These are phyloP conservation scores for Psilocybe cyanescens DNA, from an alignment of 768 basidiomycete genomes.

Conservation along the genomic window DNA sequence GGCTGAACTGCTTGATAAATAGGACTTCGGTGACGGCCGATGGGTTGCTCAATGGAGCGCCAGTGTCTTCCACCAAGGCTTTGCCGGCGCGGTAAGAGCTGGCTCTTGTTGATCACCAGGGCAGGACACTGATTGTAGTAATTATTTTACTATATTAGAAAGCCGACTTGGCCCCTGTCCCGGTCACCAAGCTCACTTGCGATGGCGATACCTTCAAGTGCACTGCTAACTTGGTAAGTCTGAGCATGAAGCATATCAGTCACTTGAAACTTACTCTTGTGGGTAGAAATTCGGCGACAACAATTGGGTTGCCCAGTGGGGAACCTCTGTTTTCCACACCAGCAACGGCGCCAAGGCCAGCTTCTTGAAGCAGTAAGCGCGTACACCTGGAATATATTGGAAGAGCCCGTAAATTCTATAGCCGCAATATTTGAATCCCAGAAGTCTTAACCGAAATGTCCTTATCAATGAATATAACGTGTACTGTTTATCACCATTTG, in stretches of 20 bases:
- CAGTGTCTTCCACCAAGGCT: neutral
- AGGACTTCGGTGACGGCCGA: conserved; percentile 14
- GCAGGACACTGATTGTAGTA: neutral
- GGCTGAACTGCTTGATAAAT: neutral
- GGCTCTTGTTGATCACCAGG: neutral
- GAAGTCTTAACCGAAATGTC: too few species aligned
- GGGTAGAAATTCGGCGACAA: conserved; percentile 8
- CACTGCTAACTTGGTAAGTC: neutral
- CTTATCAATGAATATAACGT: too few species aligned
- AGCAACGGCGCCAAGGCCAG: neutral
- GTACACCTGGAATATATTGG: too few species aligned
- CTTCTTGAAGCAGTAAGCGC: conserved; percentile 1
- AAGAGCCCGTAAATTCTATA: too few species aligned
- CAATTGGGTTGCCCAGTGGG: conserved; percentile 12
- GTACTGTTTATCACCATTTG: too few species aligned
- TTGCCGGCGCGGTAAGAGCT: neutral
- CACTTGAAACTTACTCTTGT: too few species aligned
- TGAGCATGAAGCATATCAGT: too few species aligned
- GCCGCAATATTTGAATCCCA: too few species aligned
- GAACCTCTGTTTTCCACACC: conserved; percentile 5
- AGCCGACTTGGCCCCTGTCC: neutral
- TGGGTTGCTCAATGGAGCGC: conserved; percentile 14
- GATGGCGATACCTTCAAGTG: conserved; percentile 1
- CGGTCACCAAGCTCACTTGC: neutral
- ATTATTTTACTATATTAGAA: neutral